Percentiles rank a stretch among this genome's conserved stretches.
Conservation (phyloP, 352 stramenopile genomes). For the Phytophthora nicotianae region DNA sequence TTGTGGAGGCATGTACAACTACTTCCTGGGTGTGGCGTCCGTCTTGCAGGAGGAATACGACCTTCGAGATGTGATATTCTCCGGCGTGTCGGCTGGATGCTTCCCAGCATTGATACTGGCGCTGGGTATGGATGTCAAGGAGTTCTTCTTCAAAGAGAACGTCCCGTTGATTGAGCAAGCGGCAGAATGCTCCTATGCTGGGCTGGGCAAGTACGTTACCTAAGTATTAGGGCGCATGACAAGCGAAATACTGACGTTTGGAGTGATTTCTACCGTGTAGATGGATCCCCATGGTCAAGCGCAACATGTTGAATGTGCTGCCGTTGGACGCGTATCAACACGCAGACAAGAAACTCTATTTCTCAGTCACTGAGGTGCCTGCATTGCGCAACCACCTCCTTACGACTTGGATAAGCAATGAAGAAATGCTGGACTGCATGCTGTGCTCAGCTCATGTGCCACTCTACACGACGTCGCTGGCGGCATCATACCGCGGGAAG, state of each 20-base stretch:
- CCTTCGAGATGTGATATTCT: constrained; percentile 75
- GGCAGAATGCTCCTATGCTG: constrained; percentile 57
- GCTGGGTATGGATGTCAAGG: constrained; percentile 70
- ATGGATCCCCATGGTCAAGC: constrained; percentile 80
- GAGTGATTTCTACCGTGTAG: constrained; percentile 15
- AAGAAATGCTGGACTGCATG: constrained; percentile 87
- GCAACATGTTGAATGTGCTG: constrained; percentile 68
- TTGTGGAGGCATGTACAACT: constrained; percentile 89
- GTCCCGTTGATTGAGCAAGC: constrained; percentile 72
- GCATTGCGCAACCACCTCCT: constrained; percentile 72
- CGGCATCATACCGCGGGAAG: constrained; percentile 70
- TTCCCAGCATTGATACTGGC: constrained; percentile 74
- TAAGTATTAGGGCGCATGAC: neutral
- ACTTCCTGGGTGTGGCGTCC: constrained; percentile 80
- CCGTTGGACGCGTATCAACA: constrained; percentile 64
- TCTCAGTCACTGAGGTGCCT: constrained; percentile 77
- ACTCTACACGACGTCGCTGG: constrained; percentile 73
- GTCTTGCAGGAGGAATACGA: constrained; percentile 78
- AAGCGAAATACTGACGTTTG: constrained; percentile 1
- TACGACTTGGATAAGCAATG: constrained; percentile 73
- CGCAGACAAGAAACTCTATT: constrained; percentile 75
- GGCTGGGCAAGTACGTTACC: constrained; percentile 53
- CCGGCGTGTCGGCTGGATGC: constrained; percentile 73
- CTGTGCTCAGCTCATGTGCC: constrained; percentile 74
- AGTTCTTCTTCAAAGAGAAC: constrained; percentile 89